Evolutionary conservation across 2,329 filamentous ascomycete species (phyloP).

Genomic region (Fusarium chaquense): DNA sequence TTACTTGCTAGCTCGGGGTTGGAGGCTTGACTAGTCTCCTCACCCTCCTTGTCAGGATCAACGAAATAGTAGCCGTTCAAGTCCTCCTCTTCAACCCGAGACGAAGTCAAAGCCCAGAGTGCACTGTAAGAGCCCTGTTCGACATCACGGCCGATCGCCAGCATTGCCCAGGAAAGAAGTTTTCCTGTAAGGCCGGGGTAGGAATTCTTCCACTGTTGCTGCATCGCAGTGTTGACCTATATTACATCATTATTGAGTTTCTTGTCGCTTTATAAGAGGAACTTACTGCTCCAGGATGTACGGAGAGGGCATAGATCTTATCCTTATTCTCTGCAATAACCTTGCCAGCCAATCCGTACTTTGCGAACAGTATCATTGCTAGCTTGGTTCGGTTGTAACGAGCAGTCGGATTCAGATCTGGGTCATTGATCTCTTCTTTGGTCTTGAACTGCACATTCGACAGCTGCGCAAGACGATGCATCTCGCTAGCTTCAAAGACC

Average conservation of each 20-base stretch:
- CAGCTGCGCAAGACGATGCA: slow-evolving; percentile 54
- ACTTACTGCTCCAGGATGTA: slow-evolving; percentile 51
- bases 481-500: slow-evolving; percentile 57
- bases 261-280: accelerated
- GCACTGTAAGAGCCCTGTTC: slow-evolving; percentile 60
- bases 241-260: not conserved
- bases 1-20: slow-evolving; percentile 53
- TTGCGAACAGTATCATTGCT: slow-evolving; percentile 57
- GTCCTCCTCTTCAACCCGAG: slow-evolving; percentile 56
- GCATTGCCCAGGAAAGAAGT: slow-evolving; percentile 52
- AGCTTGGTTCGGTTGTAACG: slow-evolving; percentile 58
- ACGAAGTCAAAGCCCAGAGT: slow-evolving; percentile 56
- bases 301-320: slow-evolving; percentile 55
- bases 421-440: slow-evolving; percentile 58
- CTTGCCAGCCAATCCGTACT: slow-evolving; percentile 55
- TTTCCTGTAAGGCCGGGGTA: slow-evolving; percentile 57
- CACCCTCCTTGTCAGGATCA: slow-evolving; percentile 54
- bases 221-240: slow-evolving; percentile 59
- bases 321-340: slow-evolving; percentile 59
- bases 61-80: slow-evolving; percentile 59
- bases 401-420: slow-evolving; percentile 49
- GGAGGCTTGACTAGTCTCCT: slow-evolving; percentile 55
- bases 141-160: slow-evolving; percentile 51
- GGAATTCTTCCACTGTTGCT: slow-evolving; percentile 60
- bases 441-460: slow-evolving; percentile 54